Conservation (phyloP, 2,329 filamentous ascomycete species). For the Rutstroemia sp. region DNA sequence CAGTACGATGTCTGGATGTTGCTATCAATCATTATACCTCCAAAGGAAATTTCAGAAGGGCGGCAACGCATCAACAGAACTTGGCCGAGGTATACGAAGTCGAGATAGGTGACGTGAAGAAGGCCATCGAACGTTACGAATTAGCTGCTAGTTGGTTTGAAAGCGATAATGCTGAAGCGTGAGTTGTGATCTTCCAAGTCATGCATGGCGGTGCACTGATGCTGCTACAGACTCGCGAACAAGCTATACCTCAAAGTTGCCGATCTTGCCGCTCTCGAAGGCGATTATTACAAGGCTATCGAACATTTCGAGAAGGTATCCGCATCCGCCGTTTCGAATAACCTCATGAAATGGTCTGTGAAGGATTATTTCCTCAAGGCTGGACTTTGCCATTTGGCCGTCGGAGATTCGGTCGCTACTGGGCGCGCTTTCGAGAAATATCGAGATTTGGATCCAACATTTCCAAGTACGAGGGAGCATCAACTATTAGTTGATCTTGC, state of each 20-base stretch:
- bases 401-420: conserved; percentile 66
- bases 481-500: conserved; percentile 72
- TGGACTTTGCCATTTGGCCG: conserved; percentile 78
- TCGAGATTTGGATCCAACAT: conserved; percentile 69
- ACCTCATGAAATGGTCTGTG: conserved; percentile 86
- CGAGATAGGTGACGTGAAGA: conserved; percentile 69
- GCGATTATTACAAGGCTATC: conserved; percentile 78
- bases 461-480: conserved; percentile 70
- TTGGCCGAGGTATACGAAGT: conserved; percentile 80
- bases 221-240: conserved; percentile 63
- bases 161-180: conserved; percentile 76
- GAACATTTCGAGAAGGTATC: conserved; percentile 80
- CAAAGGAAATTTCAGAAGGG: conserved; percentile 85
- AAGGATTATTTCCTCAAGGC: conserved; percentile 96
- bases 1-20: conserved; percentile 69
- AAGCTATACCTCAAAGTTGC: conserved; percentile 91
- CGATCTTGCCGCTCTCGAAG: conserved; percentile 74
- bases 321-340: conserved; percentile 71
- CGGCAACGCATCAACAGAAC: conserved; percentile 84
- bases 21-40: conserved; percentile 81
- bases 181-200: conserved; percentile 32
- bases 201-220: conserved; percentile 5
- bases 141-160: conserved; percentile 85
- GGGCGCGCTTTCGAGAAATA: conserved; percentile 78
- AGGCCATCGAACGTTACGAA: conserved; percentile 77